A percentile compares a stretch with the other conserved stretches of the same genome.
Evolutionary conservation across 495 filamentous ascomycete species (phyloP).

Genomic region (Hypoxylon lenormandii): DNA sequence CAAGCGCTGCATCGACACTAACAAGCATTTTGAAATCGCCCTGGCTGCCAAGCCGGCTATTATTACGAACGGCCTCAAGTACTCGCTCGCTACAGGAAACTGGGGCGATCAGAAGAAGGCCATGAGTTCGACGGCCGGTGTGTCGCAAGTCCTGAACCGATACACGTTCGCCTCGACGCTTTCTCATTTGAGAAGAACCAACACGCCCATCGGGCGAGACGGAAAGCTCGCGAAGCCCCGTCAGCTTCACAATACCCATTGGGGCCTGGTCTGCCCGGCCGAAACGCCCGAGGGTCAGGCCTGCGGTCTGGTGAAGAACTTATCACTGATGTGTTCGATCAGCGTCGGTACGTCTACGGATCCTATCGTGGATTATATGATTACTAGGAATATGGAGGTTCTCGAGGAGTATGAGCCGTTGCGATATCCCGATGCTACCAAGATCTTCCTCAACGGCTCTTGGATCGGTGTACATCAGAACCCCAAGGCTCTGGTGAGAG

Average conservation of each 20-base stretch:
- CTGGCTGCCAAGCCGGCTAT: slow-evolving; percentile 91
- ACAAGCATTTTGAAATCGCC: slow-evolving; percentile 86
- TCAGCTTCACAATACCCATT: slow-evolving; percentile 98
- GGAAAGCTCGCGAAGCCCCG: slow-evolving; percentile 98
- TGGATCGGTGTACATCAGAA: slow-evolving; percentile 94
- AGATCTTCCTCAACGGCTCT: slow-evolving; percentile 96
- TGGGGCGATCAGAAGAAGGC: slow-evolving; percentile 99
- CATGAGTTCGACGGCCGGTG: slow-evolving; percentile 89
- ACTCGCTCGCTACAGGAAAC: slow-evolving; percentile 97
- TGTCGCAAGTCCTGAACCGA: slow-evolving; percentile 96
- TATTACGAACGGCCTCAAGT: slow-evolving; percentile 92
- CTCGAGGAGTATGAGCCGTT: slow-evolving; percentile 95
- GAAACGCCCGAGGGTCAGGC: slow-evolving; percentile 99
- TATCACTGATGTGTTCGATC: slow-evolving; percentile 97
- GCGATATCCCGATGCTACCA: slow-evolving; percentile 89
- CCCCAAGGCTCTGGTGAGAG: slow-evolving; percentile 79
- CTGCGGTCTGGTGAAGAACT: slow-evolving; percentile 97
- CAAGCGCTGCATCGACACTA: slow-evolving; percentile 88
- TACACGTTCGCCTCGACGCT: slow-evolving; percentile 97
- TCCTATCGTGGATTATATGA: slow-evolving; percentile 94
- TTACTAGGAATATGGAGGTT: slow-evolving; percentile 90
- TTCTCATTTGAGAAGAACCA: slow-evolving; percentile 94
- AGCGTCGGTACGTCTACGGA: slow-evolving; percentile 90
- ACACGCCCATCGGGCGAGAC: slow-evolving; percentile 96
- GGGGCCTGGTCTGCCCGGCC: slow-evolving; percentile 96